Percentiles rank a stretch among this genome's conserved stretches.
Evolutionary conservation across 768 basidiomycete genomes (phyloP).

Genomic region (Candolleomyces eurysporus): DNA sequence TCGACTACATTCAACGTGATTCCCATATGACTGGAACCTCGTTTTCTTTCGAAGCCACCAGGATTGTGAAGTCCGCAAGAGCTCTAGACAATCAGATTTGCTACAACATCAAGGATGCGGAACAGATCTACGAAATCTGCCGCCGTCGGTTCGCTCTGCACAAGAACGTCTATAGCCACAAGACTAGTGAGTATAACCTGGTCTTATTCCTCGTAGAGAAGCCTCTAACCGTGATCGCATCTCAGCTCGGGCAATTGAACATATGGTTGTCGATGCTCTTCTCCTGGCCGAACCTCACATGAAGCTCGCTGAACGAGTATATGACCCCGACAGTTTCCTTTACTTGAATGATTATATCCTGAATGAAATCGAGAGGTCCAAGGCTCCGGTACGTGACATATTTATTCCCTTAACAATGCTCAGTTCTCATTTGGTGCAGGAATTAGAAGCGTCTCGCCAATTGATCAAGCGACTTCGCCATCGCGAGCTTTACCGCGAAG

Average conservation of each 20-base stretch:
- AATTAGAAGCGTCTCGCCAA: constrained; percentile 52
- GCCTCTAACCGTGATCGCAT: background rate
- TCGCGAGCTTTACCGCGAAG: constrained; percentile 67
- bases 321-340: constrained; percentile 58
- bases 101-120: constrained; percentile 80
- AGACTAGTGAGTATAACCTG: constrained; percentile 47
- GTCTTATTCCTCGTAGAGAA: background rate
- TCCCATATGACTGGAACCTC: constrained; percentile 68
- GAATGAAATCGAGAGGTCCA: constrained; percentile 53
- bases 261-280: constrained; percentile 82
- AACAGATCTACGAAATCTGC: constrained; percentile 72
- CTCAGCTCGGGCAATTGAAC: constrained; percentile 73
- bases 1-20: constrained; percentile 82
- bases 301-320: constrained; percentile 55
- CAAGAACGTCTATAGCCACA: constrained; percentile 81
- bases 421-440: constrained; percentile 34
- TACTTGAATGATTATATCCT: constrained; percentile 70
- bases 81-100: constrained; percentile 76
- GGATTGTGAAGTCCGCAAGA: constrained; percentile 71
- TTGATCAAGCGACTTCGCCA: constrained; percentile 61
- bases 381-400: constrained; percentile 41
- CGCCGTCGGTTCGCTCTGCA: constrained; percentile 76
- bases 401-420: background rate
- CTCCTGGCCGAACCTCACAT: constrained; percentile 63
- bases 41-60: constrained; percentile 48